Base-by-base conservation (phyloP, 768 basidiomycete genomes). In the Lentinula detonsa region DNA sequence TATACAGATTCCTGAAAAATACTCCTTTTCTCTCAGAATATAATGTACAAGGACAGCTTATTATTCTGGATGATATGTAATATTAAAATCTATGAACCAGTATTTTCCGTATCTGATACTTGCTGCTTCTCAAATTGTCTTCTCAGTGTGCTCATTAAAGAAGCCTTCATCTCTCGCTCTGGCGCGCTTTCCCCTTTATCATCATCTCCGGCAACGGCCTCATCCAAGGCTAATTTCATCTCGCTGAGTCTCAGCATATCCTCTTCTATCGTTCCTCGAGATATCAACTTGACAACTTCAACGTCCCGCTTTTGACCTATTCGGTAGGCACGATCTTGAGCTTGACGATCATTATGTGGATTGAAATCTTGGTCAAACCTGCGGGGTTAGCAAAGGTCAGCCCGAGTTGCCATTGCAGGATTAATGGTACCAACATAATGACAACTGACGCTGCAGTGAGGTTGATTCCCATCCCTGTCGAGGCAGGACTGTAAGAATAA, bases 301-400 rank as follows among this genome's bases (percentile, higher is more conserved):
- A 98, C 96, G 65, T 96, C 88, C 55, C 88, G 85, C 70, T 91
- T 93, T 73, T 97, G 95, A 23, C 94, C 96, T 65, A 99, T 97
- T 31, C 97, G 90, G 73, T 98, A 98, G 28, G 95, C 95, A 37
- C 97, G 87, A 73, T 99, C 97, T 62, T 96, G 94, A 0, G 97
- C 97, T 75, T 99, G 97, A 63, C 90, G 86, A 74, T 98, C 97
- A 71, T 99, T 99, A 75, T 94, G 92, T 3, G 92, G 92, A 71
- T 98, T 98, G 75, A 98, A 99, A 71, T 98, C 96, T 70, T 96
- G 95, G 70, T 99, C 96, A 70, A 95, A 97, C 85, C 89, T 91
- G 61, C 33, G 46, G 61, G 40, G 39, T 40, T 45, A 34, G n/a
- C 16, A 11, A 54, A 39, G 28, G 45, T 28, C 46, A 40, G 31